These are phyloP conservation scores for Tetracladium marchalianum DNA, from an alignment of 495 filamentous ascomycete species.

Conservation along the genomic window DNA sequence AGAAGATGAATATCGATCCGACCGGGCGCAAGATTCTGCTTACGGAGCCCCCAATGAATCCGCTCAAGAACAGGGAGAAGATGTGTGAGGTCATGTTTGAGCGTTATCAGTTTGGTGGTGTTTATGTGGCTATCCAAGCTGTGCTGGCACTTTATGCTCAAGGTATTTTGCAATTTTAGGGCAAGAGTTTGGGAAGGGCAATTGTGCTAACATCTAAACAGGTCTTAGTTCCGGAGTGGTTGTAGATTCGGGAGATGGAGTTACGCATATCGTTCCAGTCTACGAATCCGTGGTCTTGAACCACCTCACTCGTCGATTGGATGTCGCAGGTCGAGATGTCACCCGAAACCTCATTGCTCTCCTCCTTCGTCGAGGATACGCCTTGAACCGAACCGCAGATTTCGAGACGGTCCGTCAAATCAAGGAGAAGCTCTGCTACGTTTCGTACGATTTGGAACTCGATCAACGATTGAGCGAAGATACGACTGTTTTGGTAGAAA, in stretches of 20 bases:
- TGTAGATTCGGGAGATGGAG: constrained; percentile 94
- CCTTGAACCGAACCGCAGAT: constrained; percentile 94
- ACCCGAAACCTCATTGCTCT: constrained; percentile 95
- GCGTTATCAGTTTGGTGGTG: constrained; percentile 87
- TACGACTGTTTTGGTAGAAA: constrained; percentile 94
- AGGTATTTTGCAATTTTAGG: constrained; percentile 41
- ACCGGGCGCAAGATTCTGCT: constrained; percentile 93
- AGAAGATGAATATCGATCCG: constrained; percentile 90
- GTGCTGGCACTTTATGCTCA: constrained; percentile 97
- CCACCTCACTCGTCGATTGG: constrained; percentile 85
- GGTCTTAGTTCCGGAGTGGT: constrained; percentile 84
- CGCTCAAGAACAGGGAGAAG: constrained; percentile 85
- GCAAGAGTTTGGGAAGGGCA: not conserved
- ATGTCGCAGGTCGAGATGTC: constrained; percentile 94
- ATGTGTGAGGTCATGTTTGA: constrained; percentile 99
- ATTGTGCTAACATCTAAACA: constrained; percentile 14
- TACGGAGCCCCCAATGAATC: constrained; percentile 97
- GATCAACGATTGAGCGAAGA: constrained; percentile 95
- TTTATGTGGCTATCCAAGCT: constrained; percentile 97
- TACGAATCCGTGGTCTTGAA: constrained; percentile 97
- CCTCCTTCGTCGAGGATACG: constrained; percentile 90
- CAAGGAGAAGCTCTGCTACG: constrained; percentile 99
- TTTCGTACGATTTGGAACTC: constrained; percentile 94
- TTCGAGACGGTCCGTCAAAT: constrained; percentile 99
- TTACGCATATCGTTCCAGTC: constrained; percentile 96